Percentiles rank a stretch among this genome's conserved stretches.
These are phyloP conservation scores for Parastagonospora avenae DNA, from an alignment of 2,329 filamentous ascomycete species.

Conservation along the genomic window DNA sequence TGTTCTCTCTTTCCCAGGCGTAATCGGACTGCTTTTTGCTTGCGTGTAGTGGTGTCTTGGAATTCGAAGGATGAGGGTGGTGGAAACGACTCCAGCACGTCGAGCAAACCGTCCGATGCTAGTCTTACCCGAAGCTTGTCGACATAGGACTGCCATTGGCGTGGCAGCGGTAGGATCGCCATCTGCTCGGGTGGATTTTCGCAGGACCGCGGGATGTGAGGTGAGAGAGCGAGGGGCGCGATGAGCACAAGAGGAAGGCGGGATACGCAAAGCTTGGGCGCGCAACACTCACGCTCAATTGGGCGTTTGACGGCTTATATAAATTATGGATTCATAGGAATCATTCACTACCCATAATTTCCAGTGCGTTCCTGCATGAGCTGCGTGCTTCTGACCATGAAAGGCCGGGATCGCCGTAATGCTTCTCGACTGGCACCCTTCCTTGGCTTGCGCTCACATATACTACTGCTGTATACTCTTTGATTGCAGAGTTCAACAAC, in stretches of 20 bases:
- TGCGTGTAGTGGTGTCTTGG: background rate
- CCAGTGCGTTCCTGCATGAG: too few relatives aligned
- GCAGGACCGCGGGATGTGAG: background rate
- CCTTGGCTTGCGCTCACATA: too few relatives aligned
- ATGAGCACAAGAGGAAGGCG: background rate
- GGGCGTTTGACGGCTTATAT: too few relatives aligned
- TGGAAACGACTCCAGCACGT: conserved; percentile 1
- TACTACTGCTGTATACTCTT: too few relatives aligned
- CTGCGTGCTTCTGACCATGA: too few relatives aligned
- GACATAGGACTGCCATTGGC: background rate
- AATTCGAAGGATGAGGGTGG: background rate
- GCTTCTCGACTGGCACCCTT: too few relatives aligned
- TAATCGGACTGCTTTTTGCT: background rate
- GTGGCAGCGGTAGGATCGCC: background rate
- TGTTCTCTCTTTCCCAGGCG: background rate
- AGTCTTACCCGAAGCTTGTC: background rate
- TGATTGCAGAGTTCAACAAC: too few relatives aligned
- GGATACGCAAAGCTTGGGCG: background rate
- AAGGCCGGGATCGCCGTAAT: too few relatives aligned
- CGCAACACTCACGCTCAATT: too few relatives aligned
- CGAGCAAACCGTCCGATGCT: background rate
- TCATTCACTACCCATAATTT: too few relatives aligned
- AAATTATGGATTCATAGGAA: too few relatives aligned
- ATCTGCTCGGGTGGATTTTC: background rate
- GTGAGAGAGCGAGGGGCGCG: background rate